A percentile compares a stretch with the other conserved stretches of the same genome.
Evolutionary conservation across 805 yeast species (phyloP).

Genomic region (Ascoidea asiatica): DNA sequence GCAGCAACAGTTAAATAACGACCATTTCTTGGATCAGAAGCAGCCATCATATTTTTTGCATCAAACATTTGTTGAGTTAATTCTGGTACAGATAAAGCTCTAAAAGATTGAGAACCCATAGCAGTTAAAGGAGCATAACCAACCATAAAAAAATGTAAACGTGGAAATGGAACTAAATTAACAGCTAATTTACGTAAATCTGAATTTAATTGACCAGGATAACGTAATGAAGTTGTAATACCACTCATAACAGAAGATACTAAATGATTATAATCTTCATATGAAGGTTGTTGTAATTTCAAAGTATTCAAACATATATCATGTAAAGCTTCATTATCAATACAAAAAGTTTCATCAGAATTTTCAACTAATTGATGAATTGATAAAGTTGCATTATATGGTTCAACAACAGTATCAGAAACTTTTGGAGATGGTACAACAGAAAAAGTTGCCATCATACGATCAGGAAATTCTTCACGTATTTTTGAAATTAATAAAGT

Average conservation of each 20-base stretch:
- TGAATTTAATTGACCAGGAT: conserved; percentile 90
- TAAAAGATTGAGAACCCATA: conserved; percentile 66
- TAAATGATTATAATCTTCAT: conserved; percentile 65
- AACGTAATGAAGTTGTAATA: conserved; percentile 85
- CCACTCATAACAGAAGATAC: conserved; percentile 92
- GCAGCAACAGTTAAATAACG: conserved; percentile 89
- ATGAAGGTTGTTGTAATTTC: conserved; percentile 67
- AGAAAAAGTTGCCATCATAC: conserved; percentile 93
- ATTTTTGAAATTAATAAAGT: conserved; percentile 74
- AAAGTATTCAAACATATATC: conserved; percentile 80
- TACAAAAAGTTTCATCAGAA: conserved; percentile 89
- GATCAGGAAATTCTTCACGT: conserved; percentile 86
- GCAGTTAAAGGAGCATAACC: conserved; percentile 90
- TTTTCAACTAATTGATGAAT: conserved; percentile 84
- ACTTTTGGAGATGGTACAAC: conserved; percentile 88
- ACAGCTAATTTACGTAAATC: conserved; percentile 90
- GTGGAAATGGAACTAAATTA: conserved; percentile 88
- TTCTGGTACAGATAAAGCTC: conserved; percentile 79
- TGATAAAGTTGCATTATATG: conserved; percentile 85
- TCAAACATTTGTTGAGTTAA: conserved; percentile 90
- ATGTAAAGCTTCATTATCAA: conserved; percentile 88
- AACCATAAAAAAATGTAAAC: conserved; percentile 90
- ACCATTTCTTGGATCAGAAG: conserved; percentile 82
- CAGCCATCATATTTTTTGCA: conserved; percentile 92
- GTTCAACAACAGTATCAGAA: conserved; percentile 90